Evolutionary conservation across 495 filamentous ascomycete species (phyloP), one percentile per base, ranked within the genome.

Genomic region (Thozetella sp.): DNA sequence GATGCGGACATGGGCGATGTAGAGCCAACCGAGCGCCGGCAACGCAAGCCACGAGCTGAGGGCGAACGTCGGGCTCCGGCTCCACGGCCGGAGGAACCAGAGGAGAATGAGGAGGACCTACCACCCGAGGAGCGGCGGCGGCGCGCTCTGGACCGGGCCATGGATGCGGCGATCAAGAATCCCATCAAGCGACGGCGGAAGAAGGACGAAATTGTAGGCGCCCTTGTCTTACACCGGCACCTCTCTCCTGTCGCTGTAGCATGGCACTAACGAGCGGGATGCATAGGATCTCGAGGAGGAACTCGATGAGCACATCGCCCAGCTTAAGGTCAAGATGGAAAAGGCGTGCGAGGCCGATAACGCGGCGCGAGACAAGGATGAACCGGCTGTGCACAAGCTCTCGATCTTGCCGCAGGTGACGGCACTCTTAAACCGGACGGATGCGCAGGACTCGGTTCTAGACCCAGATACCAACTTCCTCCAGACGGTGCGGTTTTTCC

Each of bases 381-480:
- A 91, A 69, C 91, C 92, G 2, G 95, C 94, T 30, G 87, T 92
- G 63, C 88, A 96, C 75, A 99, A 99, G 73, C 85, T 99, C 37
- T 91, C 92, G 72, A 89, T 99, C 71, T 87, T 99, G 27, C 93
- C 95, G 10, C 92, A 97, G 72, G 96, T 99, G 4, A 88, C 93
- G 23, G 84, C 85, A 48, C 79, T 97, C 6, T 83, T 99, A 37
- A 97, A 92, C 71, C 92, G 93, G 61, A 93, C 93, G 67, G 91
- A 89, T 48, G 83, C 93, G 30, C 90, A 92, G 75, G 83, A 86
- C 61, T 81, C 83, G 1, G 86, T 97, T 57, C 88, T 97, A 58
- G 96, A 99, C 62, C 93, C 93, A 0, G 93, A 97, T 65, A 95
- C 89, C 69, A 97, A 97, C 76, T 86, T 99, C 62, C 82, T 99